These are phyloP conservation scores for Aegilops umbellulata DNA, from an alignment of 176 grass and related monocot genomes.

Conservation along the genomic window DNA sequence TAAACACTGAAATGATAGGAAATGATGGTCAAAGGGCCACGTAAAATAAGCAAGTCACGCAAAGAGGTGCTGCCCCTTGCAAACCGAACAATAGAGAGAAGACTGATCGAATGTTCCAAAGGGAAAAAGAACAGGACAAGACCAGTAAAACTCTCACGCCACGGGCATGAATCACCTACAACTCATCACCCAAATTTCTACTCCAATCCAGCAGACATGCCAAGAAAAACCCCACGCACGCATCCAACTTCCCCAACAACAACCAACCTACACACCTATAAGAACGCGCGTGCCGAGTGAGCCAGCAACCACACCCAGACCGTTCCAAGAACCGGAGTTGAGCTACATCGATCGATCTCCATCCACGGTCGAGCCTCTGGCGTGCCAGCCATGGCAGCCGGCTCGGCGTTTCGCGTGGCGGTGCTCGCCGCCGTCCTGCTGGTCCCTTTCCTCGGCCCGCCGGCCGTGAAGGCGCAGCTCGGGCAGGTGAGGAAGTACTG, in stretches of 20 bases:
- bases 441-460: conserved; percentile 30
- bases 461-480: conserved; percentile 21
- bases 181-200: conserved; percentile 28
- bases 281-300: neutral
- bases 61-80: neutral
- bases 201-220: conserved; percentile 43
- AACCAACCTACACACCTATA: conserved; percentile 6
- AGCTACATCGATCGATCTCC: neutral
- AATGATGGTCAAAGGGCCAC: neutral
- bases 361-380: neutral
- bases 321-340: conserved; percentile 4
- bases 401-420: conserved; percentile 12
- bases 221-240: conserved; percentile 28
- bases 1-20: neutral
- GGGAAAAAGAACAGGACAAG: neutral
- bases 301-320: neutral
- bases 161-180: conserved; percentile 39
- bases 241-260: neutral
- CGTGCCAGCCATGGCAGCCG: conserved; percentile 21
- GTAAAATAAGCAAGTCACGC: conserved; percentile 13
- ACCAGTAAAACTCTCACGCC: neutral
- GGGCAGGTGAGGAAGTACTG: conserved; percentile 59
- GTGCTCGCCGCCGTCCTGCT: conserved; percentile 34
- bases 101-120: neutral
- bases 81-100: neutral